A percentile compares a stretch with the other conserved stretches of the same genome.
phyloP scores from a whole-genome alignment of 441 rosid species.

The Syzygium malaccense region DNA sequence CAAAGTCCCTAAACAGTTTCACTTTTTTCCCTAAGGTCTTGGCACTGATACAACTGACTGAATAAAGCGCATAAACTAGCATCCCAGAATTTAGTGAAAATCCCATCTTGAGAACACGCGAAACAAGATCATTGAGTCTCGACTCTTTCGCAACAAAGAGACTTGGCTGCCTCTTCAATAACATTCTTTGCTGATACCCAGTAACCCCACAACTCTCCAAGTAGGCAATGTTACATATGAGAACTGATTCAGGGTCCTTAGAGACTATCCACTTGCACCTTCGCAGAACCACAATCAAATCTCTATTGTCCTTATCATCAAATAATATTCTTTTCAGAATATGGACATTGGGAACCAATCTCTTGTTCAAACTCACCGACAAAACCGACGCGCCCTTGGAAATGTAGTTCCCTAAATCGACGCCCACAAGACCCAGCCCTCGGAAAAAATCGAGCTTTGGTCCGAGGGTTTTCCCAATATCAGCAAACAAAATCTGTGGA shows the following conservation, averaged over 20 bases:
- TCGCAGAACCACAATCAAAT: slow-evolving; percentile 16
- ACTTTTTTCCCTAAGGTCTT: slow-evolving; percentile 20
- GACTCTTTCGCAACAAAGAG: slow-evolving; percentile 17
- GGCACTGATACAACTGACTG: slow-evolving; percentile 18
- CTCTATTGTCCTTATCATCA: slow-evolving; percentile 10
- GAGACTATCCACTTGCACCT: slow-evolving; percentile 13
- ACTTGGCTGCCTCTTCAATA: slow-evolving; percentile 26
- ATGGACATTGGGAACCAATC: slow-evolving; percentile 25
- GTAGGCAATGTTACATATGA: slow-evolving; percentile 17
- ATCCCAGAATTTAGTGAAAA: slow-evolving; percentile 29
- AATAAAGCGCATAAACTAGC: slow-evolving; percentile 24
- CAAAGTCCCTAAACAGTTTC: slow-evolving; percentile 14
- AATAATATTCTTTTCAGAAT: slow-evolving; percentile 18
- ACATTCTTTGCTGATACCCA: slow-evolving; percentile 24
- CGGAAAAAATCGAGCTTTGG: slow-evolving; percentile 29
- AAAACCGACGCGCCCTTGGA: slow-evolving; percentile 11
- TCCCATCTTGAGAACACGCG: slow-evolving; percentile 16
- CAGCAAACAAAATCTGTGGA: slow-evolving; percentile 18
- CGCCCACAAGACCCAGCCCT: slow-evolving; percentile 21
- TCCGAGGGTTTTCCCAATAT: slow-evolving; percentile 11
- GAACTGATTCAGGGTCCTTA: neutral
- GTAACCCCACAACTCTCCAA: slow-evolving; percentile 30
- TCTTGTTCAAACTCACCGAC: slow-evolving; percentile 17
- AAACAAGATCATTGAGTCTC: slow-evolving; percentile 9
- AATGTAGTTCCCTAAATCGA: slow-evolving; percentile 19